Evolutionary conservation across 805 yeast species (phyloP).

Genomic region (Pichia occidentalis): DNA sequence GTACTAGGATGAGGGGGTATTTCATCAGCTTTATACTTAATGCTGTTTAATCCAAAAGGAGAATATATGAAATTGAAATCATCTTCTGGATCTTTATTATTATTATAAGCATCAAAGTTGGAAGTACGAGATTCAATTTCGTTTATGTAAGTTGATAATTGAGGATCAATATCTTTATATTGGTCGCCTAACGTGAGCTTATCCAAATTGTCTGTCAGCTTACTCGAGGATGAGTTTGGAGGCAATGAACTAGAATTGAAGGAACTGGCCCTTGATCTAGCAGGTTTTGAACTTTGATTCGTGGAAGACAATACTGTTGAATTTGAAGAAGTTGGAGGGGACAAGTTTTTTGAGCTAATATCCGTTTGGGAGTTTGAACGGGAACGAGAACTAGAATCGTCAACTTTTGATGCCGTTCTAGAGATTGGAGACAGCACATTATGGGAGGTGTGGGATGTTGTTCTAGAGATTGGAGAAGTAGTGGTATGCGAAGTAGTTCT

Average conservation of each 20-base stretch:
- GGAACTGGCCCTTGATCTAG: too few species aligned
- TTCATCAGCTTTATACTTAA: conserved; percentile 34
- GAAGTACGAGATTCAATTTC: conserved; percentile 24
- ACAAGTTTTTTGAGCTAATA: too few species aligned
- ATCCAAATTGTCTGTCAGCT: not conserved
- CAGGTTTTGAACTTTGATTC: not conserved
- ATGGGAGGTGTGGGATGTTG: not conserved
- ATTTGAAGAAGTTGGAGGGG: not conserved
- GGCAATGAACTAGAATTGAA: too few species aligned
- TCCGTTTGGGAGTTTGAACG: too few species aligned
- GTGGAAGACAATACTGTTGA: not conserved
- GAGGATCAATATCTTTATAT: conserved; percentile 35
- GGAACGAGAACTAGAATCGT: too few species aligned
- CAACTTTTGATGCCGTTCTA: conserved; percentile 3
- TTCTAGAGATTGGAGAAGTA: not conserved
- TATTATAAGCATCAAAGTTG: not conserved
- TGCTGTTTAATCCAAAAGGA: conserved; percentile 19
- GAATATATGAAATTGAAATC: conserved; percentile 19
- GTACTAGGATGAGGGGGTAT: conserved; percentile 46
- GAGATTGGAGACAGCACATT: not conserved
- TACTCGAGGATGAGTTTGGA: conserved; percentile 1
- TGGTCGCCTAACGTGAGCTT: conserved; percentile 16
- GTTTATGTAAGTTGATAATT: conserved; percentile 40
- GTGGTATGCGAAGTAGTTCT: not conserved
- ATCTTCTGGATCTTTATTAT: conserved; percentile 2